Percentiles rank a stretch among this genome's conserved stretches.
These are phyloP conservation scores for Phalaenopsis aphrodite DNA, from an alignment of 106 monocot genomes.

Conservation along the genomic window DNA sequence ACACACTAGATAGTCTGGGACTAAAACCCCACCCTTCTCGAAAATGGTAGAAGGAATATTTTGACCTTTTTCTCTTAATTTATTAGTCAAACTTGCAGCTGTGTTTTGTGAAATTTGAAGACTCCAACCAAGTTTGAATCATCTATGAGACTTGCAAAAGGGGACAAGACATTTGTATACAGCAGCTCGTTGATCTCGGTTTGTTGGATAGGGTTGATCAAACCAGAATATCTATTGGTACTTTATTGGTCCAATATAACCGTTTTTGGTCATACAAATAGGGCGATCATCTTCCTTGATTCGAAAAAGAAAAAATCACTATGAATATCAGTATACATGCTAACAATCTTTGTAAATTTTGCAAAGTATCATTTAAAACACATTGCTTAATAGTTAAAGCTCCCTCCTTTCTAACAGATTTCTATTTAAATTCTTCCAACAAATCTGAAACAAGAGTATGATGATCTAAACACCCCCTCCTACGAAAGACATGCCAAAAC, in stretches of 20 bases:
- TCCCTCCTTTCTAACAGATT: neutral
- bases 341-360: neutral
- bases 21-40: no score
- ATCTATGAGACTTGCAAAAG: neutral
- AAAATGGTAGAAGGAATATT: no score
- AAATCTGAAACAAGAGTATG: neutral
- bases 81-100: neutral
- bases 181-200: no score
- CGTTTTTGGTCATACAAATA: neutral
- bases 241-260: no score
- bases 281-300: neutral
- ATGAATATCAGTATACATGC: neutral
- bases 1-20: no score
- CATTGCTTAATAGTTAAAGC: neutral
- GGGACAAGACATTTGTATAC: no score
- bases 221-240: no score
- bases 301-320: neutral
- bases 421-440: neutral
- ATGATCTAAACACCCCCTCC: neutral
- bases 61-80: no score
- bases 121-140: neutral
- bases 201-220: no score
- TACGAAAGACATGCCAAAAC: neutral
- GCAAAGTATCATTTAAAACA: neutral
- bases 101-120: neutral